These are phyloP conservation scores for Eucalyptus cloeziana DNA, from an alignment of 345 rosid species.

Conservation along the genomic window DNA sequence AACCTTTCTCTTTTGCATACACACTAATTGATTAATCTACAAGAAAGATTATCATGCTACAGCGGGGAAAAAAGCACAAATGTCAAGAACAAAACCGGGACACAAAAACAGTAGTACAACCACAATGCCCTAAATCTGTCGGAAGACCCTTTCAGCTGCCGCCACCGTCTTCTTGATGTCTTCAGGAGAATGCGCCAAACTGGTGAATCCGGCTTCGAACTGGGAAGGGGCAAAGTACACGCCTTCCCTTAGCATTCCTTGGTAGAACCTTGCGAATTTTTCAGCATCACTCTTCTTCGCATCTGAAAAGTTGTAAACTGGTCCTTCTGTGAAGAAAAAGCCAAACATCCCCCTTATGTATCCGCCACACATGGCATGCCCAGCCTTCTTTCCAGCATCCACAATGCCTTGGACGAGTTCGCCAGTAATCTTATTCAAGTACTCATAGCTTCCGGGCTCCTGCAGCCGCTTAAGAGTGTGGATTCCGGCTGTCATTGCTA, in stretches of 20 bases:
- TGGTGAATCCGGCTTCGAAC: constrained; percentile 94
- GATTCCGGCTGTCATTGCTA: constrained; percentile 94
- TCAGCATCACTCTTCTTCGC: constrained; percentile 76
- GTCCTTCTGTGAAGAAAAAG: constrained; percentile 90
- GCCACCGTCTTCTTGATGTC: constrained; percentile 68
- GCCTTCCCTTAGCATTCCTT: constrained; percentile 91
- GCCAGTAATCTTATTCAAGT: constrained; percentile 60
- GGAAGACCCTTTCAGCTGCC: constrained; percentile 73
- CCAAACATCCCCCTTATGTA: constrained; percentile 86
- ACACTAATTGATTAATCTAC: background rate
- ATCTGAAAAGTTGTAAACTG: constrained; percentile 64
- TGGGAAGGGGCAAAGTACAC: constrained; percentile 97
- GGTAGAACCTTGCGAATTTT: constrained; percentile 64
- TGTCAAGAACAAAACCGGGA: background rate
- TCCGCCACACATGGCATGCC: constrained; percentile 87
- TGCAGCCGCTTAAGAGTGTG: constrained; percentile 62
- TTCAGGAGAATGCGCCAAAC: constrained; percentile 74
- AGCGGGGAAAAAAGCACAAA: background rate
- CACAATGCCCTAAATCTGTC: constrained; percentile 29
- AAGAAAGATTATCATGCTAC: background rate
- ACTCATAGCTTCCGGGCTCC: constrained; percentile 70
- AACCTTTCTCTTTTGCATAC: background rate
- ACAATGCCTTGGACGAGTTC: constrained; percentile 60
- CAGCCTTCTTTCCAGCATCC: constrained; percentile 71
- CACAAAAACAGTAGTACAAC: background rate